These are phyloP conservation scores for Fomitopsis palustris DNA, from an alignment of 1,284 basidiomycete genomes.

Conservation along the genomic window DNA sequence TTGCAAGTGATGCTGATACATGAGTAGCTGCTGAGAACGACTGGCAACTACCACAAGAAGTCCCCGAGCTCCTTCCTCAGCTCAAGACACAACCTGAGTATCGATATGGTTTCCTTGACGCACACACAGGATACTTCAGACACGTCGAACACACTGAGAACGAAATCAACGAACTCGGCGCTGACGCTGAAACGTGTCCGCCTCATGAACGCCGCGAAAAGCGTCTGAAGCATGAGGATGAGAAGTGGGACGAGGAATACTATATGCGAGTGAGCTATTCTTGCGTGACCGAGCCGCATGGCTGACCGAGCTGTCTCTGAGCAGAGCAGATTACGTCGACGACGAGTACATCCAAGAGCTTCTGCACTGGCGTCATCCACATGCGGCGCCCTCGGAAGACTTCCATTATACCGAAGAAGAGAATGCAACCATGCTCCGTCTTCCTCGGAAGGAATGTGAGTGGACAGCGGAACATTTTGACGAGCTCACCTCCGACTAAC, in stretches of 20 bases:
- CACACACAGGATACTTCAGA: slow-evolving; percentile 68
- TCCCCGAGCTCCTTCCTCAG: slow-evolving; percentile 39
- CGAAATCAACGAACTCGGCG: slow-evolving; percentile 73
- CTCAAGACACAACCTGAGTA: slow-evolving; percentile 40
- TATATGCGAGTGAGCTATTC: slow-evolving; percentile 55
- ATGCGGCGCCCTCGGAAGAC: slow-evolving; percentile 28
- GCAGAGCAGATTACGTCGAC: slow-evolving; percentile 75
- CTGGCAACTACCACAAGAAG: slow-evolving; percentile 69
- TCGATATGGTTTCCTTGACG: slow-evolving; percentile 71
- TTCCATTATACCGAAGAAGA: slow-evolving; percentile 69
- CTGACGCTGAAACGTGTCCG: slow-evolving; percentile 52
- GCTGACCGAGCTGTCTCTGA: slow-evolving; percentile 1
- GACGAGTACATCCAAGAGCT: slow-evolving; percentile 70
- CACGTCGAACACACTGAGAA: slow-evolving; percentile 72
- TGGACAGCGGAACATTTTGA: slow-evolving; percentile 8
- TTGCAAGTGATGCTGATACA: not conserved
- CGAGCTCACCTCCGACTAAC: not conserved
- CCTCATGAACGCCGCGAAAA: slow-evolving; percentile 41
- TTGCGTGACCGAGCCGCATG: not conserved
- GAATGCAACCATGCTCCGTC: slow-evolving; percentile 58
- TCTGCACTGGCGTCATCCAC: slow-evolving; percentile 57
- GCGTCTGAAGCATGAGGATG: slow-evolving; percentile 57
- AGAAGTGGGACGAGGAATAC: slow-evolving; percentile 78
- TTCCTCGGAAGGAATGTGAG: slow-evolving; percentile 78
- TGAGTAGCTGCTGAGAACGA: slow-evolving; percentile 65